Percentiles rank a stretch among this genome's conserved stretches.
Evolutionary conservation across 2,329 filamentous ascomycete genomes (phyloP).

Genomic region (Ilyonectria mors-panacis): DNA sequence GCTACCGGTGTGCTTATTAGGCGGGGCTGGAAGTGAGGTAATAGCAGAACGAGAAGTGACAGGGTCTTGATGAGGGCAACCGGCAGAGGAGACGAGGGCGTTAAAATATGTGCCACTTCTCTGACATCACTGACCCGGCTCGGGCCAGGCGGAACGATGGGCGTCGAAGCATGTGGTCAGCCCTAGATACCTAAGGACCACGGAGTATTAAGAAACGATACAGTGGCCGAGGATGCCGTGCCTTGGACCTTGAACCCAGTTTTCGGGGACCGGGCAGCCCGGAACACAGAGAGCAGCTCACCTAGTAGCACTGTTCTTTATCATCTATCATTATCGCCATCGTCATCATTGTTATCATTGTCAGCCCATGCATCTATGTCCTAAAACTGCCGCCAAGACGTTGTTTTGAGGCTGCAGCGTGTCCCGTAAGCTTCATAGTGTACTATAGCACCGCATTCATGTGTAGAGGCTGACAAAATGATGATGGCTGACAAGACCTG

Average conservation of each 20-base stretch:
- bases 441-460: not conserved
- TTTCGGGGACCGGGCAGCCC: conserved; percentile 7
- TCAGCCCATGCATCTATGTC: not conserved
- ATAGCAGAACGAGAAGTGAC: not conserved
- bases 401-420: not conserved
- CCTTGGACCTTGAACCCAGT: conserved; percentile 5
- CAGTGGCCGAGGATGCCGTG: conserved; percentile 42
- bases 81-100: conserved; percentile 1
- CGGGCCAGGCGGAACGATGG: conserved; percentile 40
- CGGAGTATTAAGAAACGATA: conserved; percentile 12
- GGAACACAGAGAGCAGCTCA: not conserved
- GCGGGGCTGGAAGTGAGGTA: not conserved
- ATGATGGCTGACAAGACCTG: not conserved
- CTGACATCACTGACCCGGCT: conserved; percentile 7
- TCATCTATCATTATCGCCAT: not conserved
- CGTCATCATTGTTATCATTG: not conserved
- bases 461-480: not conserved
- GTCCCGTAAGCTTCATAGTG: not conserved
- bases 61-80: not conserved
- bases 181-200: conserved; percentile 28
- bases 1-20: not conserved
- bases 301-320: not conserved
- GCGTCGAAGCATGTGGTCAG: conserved; percentile 32
- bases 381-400: not conserved
- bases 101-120: conserved; percentile 29